Percentiles rank a stretch among this genome's conserved stretches.
phyloP scores from a whole-genome alignment of 257 asterid species.

The Penstemon davidsonii region DNA sequence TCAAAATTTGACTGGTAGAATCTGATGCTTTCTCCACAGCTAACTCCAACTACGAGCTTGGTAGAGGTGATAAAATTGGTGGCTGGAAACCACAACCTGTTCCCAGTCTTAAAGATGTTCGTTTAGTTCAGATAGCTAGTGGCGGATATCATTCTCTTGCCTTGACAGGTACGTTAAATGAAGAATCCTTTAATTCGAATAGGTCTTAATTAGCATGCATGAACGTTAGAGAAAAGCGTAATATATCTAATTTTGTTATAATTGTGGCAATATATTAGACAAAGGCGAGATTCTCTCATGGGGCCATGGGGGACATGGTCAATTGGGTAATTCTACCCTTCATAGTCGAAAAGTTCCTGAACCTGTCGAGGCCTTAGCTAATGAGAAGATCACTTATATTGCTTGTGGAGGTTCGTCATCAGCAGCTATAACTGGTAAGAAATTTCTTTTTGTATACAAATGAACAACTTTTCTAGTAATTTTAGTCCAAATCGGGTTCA shows the following conservation, averaged over 20 bases:
- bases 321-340: constrained; percentile 82
- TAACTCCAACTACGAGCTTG: constrained; percentile 94
- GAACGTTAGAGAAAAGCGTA: neutral
- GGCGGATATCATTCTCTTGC: constrained; percentile 99
- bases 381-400: constrained; percentile 67
- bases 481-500: neutral
- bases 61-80: constrained; percentile 87
- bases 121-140: constrained; percentile 74
- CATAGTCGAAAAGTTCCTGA: constrained; percentile 68
- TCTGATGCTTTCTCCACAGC: constrained; percentile 47
- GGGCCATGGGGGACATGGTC: constrained; percentile 98
- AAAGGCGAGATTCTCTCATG: constrained; percentile 90
- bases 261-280: constrained; percentile 44
- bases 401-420: constrained; percentile 96
- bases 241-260: constrained; percentile 24
- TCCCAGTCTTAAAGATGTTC: constrained; percentile 74
- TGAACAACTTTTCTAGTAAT: constrained; percentile 1
- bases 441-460: constrained; percentile 14
- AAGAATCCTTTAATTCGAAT: constrained; percentile 7
- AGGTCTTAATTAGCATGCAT: neutral
- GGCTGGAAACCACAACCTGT: constrained; percentile 95
- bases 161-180: constrained; percentile 61
- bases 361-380: constrained; percentile 68
- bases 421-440: constrained; percentile 90
- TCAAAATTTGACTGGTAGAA: constrained; percentile 6